These are phyloP conservation scores for Chaetoscypha palmicola DNA, from an alignment of 2,329 filamentous ascomycete species.

Conservation along the genomic window DNA sequence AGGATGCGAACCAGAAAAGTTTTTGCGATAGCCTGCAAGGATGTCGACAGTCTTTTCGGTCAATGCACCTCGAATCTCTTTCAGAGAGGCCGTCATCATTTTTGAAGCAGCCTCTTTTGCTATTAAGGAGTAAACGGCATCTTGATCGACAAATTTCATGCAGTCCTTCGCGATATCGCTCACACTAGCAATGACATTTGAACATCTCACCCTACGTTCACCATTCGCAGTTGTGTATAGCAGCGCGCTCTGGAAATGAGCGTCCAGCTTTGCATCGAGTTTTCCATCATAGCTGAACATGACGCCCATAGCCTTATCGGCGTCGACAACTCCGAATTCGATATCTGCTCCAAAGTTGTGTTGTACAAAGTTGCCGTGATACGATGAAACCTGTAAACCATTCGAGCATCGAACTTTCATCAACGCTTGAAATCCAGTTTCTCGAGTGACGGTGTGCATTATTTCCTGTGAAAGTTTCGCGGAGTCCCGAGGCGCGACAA, in stretches of 20 bases:
- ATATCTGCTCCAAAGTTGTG: conserved; percentile 92
- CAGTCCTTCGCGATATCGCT: conserved; percentile 75
- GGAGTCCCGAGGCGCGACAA: conserved; percentile 78
- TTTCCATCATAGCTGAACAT: conserved; percentile 95
- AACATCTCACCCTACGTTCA: conserved; percentile 83
- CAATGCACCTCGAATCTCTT: conserved; percentile 75
- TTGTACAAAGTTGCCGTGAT: conserved; percentile 94
- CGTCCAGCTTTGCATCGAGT: conserved; percentile 91
- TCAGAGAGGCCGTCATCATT: conserved; percentile 65
- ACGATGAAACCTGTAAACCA: conserved; percentile 85
- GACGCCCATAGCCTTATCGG: conserved; percentile 87
- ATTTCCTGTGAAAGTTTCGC: conserved; percentile 81
- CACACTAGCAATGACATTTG: conserved; percentile 87
- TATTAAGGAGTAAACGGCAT: conserved; percentile 80
- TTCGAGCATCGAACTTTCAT: conserved; percentile 99
- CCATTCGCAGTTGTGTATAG: conserved; percentile 90
- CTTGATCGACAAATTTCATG: conserved; percentile 93
- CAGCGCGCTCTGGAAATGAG: conserved; percentile 92
- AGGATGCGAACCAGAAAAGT: conserved; percentile 77
- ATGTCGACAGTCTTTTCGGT: conserved; percentile 93
- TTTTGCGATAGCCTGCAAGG: conserved; percentile 84
- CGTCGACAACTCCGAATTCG: conserved; percentile 85
- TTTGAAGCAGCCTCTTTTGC: conserved; percentile 93
- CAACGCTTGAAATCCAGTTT: conserved; percentile 90
- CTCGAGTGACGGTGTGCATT: conserved; percentile 74